Evolutionary conservation across 2,329 filamentous ascomycete genomes (phyloP).

Genomic region (Cercospora sp.): DNA sequence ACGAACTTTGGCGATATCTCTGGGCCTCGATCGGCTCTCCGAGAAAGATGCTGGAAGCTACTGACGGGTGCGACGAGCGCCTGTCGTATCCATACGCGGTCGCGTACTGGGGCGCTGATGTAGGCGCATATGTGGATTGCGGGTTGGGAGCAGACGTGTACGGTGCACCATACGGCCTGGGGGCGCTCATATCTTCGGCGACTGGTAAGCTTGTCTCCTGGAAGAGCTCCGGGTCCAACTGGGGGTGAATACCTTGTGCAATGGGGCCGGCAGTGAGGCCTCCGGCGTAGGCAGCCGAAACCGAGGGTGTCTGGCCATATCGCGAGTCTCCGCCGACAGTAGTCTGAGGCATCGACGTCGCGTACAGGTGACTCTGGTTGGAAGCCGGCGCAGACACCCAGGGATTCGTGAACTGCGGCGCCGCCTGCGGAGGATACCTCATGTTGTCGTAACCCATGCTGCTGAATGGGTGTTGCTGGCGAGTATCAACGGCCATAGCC

Average conservation of each 20-base stretch:
- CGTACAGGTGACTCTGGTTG: constrained; percentile 63
- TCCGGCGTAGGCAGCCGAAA: constrained; percentile 57
- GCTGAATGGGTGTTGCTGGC: constrained; percentile 67
- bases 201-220: constrained; percentile 65
- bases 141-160: constrained; percentile 70
- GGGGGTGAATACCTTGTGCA: constrained; percentile 65
- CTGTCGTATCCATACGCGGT: constrained; percentile 62
- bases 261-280: constrained; percentile 69
- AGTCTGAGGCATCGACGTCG: constrained; percentile 62
- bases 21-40: constrained; percentile 48
- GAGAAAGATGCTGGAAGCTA: constrained; percentile 57
- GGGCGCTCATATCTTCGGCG: constrained; percentile 71
- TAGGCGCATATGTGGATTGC: constrained; percentile 66
- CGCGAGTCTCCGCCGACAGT: constrained; percentile 55
- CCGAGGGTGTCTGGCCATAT: constrained; percentile 35
- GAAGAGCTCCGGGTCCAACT: constrained; percentile 57
- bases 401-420: constrained; percentile 84
- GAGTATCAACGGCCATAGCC: constrained; percentile 93
- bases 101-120: constrained; percentile 68
- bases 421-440: constrained; percentile 58
- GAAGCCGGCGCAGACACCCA: constrained; percentile 67
- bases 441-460: constrained; percentile 79
- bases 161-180: constrained; percentile 69
- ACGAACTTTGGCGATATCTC: constrained; percentile 58
- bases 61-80: constrained; percentile 84